phyloP scores from a whole-genome alignment of 2,329 filamentous ascomycete species.

The Pseudopyrenochaeta lycopersici region DNA sequence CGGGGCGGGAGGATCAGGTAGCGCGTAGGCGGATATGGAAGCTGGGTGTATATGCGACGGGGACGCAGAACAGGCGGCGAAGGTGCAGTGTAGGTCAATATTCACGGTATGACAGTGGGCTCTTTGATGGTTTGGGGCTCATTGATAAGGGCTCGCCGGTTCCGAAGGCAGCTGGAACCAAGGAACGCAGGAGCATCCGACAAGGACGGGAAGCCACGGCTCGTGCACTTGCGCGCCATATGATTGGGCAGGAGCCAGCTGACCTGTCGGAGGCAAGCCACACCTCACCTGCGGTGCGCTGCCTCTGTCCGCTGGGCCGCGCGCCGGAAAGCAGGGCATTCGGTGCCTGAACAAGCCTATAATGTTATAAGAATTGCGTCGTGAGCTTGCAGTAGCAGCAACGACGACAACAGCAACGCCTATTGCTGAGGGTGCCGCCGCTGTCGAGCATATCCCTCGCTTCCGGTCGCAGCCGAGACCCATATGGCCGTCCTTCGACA shows the following conservation, averaged over 20 bases:
- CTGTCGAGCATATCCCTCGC: conserved; percentile 6
- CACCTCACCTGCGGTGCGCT: conserved; percentile 7
- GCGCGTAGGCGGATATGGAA: conserved; percentile 1
- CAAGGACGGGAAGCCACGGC: conserved; percentile 25
- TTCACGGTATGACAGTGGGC: conserved; percentile 9
- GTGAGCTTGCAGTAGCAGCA: no score
- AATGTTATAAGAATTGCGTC: not conserved
- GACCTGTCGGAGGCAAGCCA: conserved; percentile 14
- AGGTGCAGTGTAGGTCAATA: not conserved
- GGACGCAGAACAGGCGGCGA: not conserved
- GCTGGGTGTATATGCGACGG: not conserved
- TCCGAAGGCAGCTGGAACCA: conserved; percentile 24
- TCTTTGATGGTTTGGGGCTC: not conserved
- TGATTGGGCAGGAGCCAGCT: conserved; percentile 27
- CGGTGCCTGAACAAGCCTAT: conserved; percentile 8
- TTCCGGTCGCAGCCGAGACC: conserved; percentile 42
- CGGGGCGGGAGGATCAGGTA: conserved; percentile 25
- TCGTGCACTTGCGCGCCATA: conserved; percentile 15
- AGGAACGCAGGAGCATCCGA: conserved; percentile 29
- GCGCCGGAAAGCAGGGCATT: conserved; percentile 20
- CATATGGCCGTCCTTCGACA: conserved; percentile 16
- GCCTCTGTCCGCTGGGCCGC: conserved; percentile 13
- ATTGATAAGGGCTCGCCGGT: conserved; percentile 24
- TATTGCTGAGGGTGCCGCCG: not conserved
- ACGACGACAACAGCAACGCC: not conserved